Percentiles rank a stretch among this genome's conserved stretches.
Evolutionary conservation across 192 early-diverging fungal genomes (phyloP).

Genomic region (Haplosporangium gracile): DNA sequence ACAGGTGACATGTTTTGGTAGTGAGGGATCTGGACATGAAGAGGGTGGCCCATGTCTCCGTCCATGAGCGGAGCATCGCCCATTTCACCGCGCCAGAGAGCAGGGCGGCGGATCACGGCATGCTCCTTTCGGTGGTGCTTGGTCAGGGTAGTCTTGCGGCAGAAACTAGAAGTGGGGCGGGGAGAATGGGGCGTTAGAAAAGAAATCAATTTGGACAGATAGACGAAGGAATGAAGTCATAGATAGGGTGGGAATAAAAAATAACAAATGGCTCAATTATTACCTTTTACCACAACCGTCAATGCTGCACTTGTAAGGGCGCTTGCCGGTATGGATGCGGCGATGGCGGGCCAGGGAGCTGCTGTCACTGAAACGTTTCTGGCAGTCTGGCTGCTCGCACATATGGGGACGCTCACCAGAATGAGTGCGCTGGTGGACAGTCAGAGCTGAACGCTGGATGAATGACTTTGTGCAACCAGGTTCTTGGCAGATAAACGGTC

Average conservation of each 20-base stretch:
- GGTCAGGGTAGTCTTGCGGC: constrained; percentile 67
- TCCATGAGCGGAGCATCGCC: constrained; percentile 9
- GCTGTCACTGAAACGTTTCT: constrained; percentile 83
- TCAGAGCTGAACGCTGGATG: constrained; percentile 85
- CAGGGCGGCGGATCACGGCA: constrained; percentile 38
- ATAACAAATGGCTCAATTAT: not conserved
- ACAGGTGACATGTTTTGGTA: constrained; percentile 40
- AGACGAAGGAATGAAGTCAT: not conserved
- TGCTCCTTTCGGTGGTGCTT: constrained; percentile 63
- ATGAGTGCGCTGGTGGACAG: constrained; percentile 84
- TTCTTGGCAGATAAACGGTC: constrained; percentile 76
- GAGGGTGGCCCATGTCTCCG: constrained; percentile 19
- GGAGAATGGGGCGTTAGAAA: not conserved
- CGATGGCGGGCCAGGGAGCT: constrained; percentile 83
- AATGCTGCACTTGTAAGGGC: constrained; percentile 71
- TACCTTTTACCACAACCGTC: constrained; percentile 65
- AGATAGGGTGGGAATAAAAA: not conserved
- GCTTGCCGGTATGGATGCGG: constrained; percentile 75
- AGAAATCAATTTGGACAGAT: not conserved
- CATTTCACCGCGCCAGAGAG: constrained; percentile 33
- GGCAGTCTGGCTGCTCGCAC: constrained; percentile 78
- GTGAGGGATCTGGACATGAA: constrained; percentile 42
- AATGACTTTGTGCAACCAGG: constrained; percentile 83
- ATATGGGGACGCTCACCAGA: constrained; percentile 82
- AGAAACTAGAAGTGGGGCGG: constrained; percentile 46